Evolutionary conservation across 2,329 filamentous ascomycete species (phyloP).

Genomic region (Colletotrichum filicis): DNA sequence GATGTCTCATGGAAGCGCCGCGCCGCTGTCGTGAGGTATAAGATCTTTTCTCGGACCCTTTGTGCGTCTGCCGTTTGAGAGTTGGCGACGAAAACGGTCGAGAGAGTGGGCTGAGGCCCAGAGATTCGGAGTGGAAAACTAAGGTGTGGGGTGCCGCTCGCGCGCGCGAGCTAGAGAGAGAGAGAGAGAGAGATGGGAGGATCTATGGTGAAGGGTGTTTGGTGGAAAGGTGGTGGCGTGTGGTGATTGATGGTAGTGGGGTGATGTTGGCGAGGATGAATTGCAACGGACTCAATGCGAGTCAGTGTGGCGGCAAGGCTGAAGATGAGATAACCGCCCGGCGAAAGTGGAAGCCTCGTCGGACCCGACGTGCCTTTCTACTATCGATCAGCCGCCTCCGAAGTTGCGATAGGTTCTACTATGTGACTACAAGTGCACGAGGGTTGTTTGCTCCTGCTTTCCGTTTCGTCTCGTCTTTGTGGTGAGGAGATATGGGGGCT

Average conservation of each 20-base stretch:
- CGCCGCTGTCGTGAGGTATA: neutral
- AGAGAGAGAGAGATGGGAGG: neutral
- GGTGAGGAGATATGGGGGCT: neutral
- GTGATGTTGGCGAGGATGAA: neutral
- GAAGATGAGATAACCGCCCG: neutral
- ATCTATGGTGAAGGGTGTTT: neutral
- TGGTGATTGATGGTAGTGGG: neutral
- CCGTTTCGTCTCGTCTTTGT: neutral
- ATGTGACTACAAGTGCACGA: neutral
- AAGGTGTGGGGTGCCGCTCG: neutral
- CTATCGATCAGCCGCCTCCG: neutral
- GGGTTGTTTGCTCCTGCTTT: neutral
- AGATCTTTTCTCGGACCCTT: too few relatives aligned
- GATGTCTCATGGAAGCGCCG: neutral
- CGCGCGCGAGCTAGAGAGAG: too few relatives aligned
- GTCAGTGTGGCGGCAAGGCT: neutral
- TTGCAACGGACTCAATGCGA: neutral
- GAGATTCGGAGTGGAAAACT: neutral
- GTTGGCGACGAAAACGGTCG: neutral
- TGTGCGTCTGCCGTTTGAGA: neutral
- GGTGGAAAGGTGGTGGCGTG: neutral
- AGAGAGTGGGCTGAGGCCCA: neutral
- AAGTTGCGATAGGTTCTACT: neutral
- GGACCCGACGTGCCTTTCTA: neutral
- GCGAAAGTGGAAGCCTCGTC: neutral